Evolutionary conservation across 2,329 filamentous ascomycete species (phyloP), one percentile per base, ranked within the genome.

Genomic region (Pseudocercospora macadamiae): DNA sequence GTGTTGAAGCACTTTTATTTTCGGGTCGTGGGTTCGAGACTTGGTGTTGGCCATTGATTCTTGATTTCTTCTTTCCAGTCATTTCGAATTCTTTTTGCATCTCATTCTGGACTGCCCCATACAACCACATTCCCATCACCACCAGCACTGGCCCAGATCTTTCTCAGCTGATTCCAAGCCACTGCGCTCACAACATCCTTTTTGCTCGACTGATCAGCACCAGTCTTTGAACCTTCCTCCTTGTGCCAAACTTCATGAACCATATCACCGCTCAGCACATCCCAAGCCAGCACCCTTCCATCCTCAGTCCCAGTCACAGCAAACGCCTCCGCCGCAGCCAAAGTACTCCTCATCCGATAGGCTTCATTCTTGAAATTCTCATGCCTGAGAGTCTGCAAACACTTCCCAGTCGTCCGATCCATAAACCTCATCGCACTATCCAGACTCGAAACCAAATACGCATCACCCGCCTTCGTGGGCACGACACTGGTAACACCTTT

Each of bases 301-400:
- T 88, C 80, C 75, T 97, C 93, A 68, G 92, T 91, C 6, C 93
- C 93, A 51, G 86, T 89, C 3, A 97, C 69, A 1, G 95, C 90
- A 49, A 89, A 88, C 60, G 85, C 87, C 75, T 96, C 93, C 63
- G 84, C 86, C 26, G 85, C 82, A 0, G 90, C 93, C 56, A 97
- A 78, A 3, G 90, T 81, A 36, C 88, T 88, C 73, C 91, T 86
- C 28, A 96, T 81, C n/a, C 91, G 81, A 61, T 95, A 77, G 47
- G 87, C 86, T 62, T 83, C 83, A 71, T 95, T 96, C 66, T 78
- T 77, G 68, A 84, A 81, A 2, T 66, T 76, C 0, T 79, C 75
- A 26, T 84, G 82, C 16, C 81, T 81, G 69, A 95, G 96, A 1
- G 83, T 85, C 70, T 89, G 86, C 55, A 97, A 77, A 55, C 92